Conservation (phyloP, 2,329 filamentous ascomycete species). For the Amauroascus niger region DNA sequence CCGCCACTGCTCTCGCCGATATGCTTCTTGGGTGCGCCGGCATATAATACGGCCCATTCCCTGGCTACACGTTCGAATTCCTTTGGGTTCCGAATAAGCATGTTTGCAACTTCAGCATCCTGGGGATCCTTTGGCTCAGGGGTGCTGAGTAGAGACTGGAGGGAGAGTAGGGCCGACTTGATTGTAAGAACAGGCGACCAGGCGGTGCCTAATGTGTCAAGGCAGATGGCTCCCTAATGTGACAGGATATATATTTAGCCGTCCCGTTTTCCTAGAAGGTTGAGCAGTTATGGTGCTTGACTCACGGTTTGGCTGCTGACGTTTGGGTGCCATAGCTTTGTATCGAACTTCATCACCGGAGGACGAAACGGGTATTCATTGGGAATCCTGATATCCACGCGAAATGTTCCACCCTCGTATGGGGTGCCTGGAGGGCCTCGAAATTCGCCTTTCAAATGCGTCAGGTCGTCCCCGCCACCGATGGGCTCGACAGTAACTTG, state of each 20-base stretch:
- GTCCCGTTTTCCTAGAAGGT: not conserved
- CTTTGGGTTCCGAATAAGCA: conserved; percentile 70
- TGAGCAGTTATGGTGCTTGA: conserved; percentile 16
- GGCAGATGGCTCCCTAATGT: conserved; percentile 82
- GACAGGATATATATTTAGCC: not conserved
- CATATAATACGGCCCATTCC: conserved; percentile 81
- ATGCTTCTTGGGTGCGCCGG: conserved; percentile 58
- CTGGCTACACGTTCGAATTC: conserved; percentile 73
- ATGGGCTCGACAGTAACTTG: conserved; percentile 62
- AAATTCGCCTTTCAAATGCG: conserved; percentile 74
- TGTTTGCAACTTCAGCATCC: conserved; percentile 86
- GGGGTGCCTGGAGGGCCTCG: conserved; percentile 83
- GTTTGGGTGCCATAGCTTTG: conserved; percentile 95
- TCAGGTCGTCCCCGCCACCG: conserved; percentile 58
- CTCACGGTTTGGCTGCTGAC: conserved; percentile 84
- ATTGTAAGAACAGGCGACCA: conserved; percentile 97
- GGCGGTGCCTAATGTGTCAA: conserved; percentile 78
- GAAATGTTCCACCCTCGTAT: conserved; percentile 76
- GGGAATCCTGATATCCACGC: conserved; percentile 79
- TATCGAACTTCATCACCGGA: conserved; percentile 81
- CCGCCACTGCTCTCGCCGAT: conserved; percentile 46
- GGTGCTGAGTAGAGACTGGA: conserved; percentile 84
- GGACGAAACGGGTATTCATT: conserved; percentile 88
- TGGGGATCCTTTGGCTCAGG: conserved; percentile 95
- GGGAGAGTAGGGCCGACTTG: conserved; percentile 84